Base-by-base conservation (phyloP, 1,139 yeast species). In the Yamadazyma dendronema region DNA sequence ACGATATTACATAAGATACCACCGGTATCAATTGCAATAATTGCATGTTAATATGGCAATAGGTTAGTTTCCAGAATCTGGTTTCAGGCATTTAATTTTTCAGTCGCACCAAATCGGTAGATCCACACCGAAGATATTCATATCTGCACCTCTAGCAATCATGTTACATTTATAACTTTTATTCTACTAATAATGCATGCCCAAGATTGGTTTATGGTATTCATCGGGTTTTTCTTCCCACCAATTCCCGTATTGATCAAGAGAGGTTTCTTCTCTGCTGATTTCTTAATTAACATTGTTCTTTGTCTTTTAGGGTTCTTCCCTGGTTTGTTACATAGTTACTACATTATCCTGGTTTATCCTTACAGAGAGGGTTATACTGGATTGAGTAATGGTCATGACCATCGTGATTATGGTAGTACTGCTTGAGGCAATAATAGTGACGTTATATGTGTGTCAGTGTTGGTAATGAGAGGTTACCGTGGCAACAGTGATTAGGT, bases 201-300 rank as follows among this genome's bases (percentile, higher is more conserved):
- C 30, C 76, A 76, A 58, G 95, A 87, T 61, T 83, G 92, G 84
- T 70, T 87, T 47, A 63, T 86, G 48, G 94, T 87, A 17, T 69
- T 87, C 37, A 57, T 87, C 40, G 90, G 95, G n/a, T 74, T 87
- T 44, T 79, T 87, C 54, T 54, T 86, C 36, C 96, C 96, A 4
- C 95, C 95, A 4, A 65, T 87, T 24, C 90, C 95, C 9, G 96
- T 88, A 21, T 74, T 82, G 46, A 62, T 87, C 47, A 86, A 86
- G 60, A 68, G 89, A 46, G 95, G 95, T 1, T 59, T 83, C 49
- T 77, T 77, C 50, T 76, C 88, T 4, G 79, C 81, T 26, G 94
- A 84, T 52, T 77, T 82, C 49, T 68, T 81, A 61, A 81, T 88
- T 52, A 89, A 88, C 60, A 69, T 89, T 38, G 73, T 86, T 26